Conservation (phyloP, 768 basidiomycete genomes). For the Mycena epipterygia region DNA sequence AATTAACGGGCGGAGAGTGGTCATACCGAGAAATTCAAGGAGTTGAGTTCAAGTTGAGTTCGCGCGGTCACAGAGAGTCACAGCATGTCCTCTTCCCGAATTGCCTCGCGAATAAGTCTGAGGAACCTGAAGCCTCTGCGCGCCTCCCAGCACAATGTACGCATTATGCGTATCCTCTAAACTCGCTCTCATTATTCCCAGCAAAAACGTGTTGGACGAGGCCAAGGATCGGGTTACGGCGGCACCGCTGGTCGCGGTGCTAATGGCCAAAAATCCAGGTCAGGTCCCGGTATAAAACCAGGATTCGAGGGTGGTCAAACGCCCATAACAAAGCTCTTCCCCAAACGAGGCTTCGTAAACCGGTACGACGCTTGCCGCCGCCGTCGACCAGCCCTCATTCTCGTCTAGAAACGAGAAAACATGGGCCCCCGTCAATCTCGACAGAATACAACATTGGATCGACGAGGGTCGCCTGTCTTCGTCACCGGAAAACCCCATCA, state of each 20-base stretch:
- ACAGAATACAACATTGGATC: constrained; percentile 93
- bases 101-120: constrained; percentile 65
- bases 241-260: constrained; percentile 94
- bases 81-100: constrained; percentile 51
- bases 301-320: constrained; percentile 99
- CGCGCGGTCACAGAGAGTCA: not conserved
- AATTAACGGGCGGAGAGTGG: constrained; percentile 76
- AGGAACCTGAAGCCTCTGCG: constrained; percentile 80
- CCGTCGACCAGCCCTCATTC: not conserved
- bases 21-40: constrained; percentile 38
- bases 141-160: constrained; percentile 77
- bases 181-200: constrained; percentile 45
- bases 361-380: constrained; percentile 66
- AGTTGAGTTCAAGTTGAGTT: not conserved
- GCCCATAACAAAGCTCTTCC: constrained; percentile 89
- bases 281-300: constrained; percentile 85
- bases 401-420: constrained; percentile 74
- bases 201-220: constrained; percentile 96
- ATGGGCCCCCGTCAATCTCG: constrained; percentile 88
- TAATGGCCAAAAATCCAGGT: constrained; percentile 96
- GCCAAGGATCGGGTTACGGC: constrained; percentile 92
- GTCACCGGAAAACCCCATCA: constrained; percentile 86
- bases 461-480: constrained; percentile 85
- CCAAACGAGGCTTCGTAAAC: constrained; percentile 96
- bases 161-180: not conserved